Evolutionary conservation across 1,139 yeast genomes (phyloP).

Genomic region (Hansenula sp.): DNA sequence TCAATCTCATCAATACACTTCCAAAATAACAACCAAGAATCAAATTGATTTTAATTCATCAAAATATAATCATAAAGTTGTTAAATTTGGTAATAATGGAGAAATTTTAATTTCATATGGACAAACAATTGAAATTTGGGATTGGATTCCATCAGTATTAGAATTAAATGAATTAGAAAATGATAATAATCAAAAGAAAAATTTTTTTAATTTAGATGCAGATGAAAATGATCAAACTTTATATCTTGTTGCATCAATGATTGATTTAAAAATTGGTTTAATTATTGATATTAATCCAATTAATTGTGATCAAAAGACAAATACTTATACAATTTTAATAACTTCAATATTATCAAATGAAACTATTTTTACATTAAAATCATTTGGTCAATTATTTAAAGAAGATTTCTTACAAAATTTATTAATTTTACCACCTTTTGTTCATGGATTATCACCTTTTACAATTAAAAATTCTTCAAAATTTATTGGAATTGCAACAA

Average conservation of each 20-base stretch:
- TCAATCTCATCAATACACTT: slow-evolving; percentile 7
- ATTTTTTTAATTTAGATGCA: too few species aligned
- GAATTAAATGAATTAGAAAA: slow-evolving; percentile 11
- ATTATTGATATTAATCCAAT: slow-evolving; percentile 23
- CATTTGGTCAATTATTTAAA: slow-evolving; percentile 19
- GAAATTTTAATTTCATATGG: slow-evolving; percentile 38
- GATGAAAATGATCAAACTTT: slow-evolving; percentile 23
- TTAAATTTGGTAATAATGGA: slow-evolving; percentile 41
- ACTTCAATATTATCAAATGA: slow-evolving; percentile 8
- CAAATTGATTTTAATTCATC: not conserved
- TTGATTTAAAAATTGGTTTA: slow-evolving; percentile 8
- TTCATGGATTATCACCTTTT: slow-evolving; percentile 21
- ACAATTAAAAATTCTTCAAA: slow-evolving; percentile 11
- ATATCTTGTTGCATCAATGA: slow-evolving; percentile 26
- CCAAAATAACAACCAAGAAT: not conserved
- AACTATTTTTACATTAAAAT: slow-evolving; percentile 14
- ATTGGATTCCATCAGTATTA: slow-evolving; percentile 35
- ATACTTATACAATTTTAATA: slow-evolving; percentile 17
- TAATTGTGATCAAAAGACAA: slow-evolving; percentile 15
- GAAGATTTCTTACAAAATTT: slow-evolving; percentile 5
- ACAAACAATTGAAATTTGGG: slow-evolving; percentile 44
- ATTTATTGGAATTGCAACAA: slow-evolving; percentile 22
- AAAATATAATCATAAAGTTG: slow-evolving; percentile 5
- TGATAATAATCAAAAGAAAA: too few species aligned
- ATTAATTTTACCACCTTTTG: slow-evolving; percentile 23